These are phyloP conservation scores for Stachybotrys chlorohalonatus DNA, from an alignment of 2,329 filamentous ascomycete genomes.

Conservation along the genomic window DNA sequence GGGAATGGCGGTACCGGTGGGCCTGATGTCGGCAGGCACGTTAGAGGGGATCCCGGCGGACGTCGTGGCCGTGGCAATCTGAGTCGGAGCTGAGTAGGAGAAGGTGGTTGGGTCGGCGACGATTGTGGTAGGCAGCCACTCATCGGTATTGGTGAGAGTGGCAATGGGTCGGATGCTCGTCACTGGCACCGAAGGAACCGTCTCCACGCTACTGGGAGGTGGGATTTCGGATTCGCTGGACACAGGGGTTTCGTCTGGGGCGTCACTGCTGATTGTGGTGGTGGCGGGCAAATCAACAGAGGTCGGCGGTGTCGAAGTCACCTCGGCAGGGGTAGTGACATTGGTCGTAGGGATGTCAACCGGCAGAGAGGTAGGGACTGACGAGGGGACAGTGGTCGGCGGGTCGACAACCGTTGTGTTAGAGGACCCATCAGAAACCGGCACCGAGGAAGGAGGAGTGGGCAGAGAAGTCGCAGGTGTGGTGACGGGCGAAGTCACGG, in stretches of 20 bases:
- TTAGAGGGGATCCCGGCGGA: slow-evolving; percentile 50
- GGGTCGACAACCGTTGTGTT: background rate
- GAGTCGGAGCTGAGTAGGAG: slow-evolving; percentile 20
- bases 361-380: slow-evolving; percentile 6
- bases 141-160: slow-evolving; percentile 32
- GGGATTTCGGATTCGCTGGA: background rate
- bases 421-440: background rate
- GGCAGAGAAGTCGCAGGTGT: background rate
- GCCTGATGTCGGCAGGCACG: slow-evolving; percentile 68
- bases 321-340: slow-evolving; percentile 1
- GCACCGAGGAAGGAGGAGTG: slow-evolving; percentile 3
- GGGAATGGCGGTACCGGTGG: slow-evolving; percentile 42
- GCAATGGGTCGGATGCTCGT: slow-evolving; percentile 34
- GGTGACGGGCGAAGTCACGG: slow-evolving; percentile 2
- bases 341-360: slow-evolving; percentile 1
- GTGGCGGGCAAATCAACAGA: background rate
- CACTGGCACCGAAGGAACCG: slow-evolving; percentile 12
- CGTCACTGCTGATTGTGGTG: background rate
- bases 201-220: slow-evolving; percentile 9
- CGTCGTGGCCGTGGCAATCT: slow-evolving; percentile 29
- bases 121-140: slow-evolving; percentile 52
- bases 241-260: background rate
- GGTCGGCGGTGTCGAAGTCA: background rate
- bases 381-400: slow-evolving; percentile 3
- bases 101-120: slow-evolving; percentile 41